A percentile compares a stretch with the other conserved stretches of the same genome.
Conservation (phyloP, 371 early-diverging fungal species). For the Chytridiales sp. region DNA sequence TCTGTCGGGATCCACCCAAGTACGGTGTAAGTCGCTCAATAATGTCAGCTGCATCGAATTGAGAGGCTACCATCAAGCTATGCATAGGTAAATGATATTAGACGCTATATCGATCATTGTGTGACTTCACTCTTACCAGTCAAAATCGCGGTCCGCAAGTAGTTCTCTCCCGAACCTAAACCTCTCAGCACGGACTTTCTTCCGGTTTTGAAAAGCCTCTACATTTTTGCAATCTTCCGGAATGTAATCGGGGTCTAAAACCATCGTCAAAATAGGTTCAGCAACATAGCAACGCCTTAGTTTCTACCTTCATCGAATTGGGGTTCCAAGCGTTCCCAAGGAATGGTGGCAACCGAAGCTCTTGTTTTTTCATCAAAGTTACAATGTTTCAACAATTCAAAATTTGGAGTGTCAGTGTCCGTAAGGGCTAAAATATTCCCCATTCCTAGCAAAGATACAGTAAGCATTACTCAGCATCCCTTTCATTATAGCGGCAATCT, state of each 20-base stretch:
- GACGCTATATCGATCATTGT: too few relatives aligned
- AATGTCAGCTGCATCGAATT: conserved; percentile 68
- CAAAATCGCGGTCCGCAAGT: conserved; percentile 60
- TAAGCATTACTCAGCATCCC: conserved; percentile 4
- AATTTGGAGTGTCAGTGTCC: conserved; percentile 73
- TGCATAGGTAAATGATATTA: too few relatives aligned
- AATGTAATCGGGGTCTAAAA: too few relatives aligned
- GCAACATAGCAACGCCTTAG: conserved; percentile 27
- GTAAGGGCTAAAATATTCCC: conserved; percentile 59
- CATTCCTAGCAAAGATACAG: conserved; percentile 1
- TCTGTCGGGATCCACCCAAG: conserved; percentile 76
- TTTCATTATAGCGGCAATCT: neutral
- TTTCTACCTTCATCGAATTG: conserved; percentile 53
- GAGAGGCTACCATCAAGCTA: conserved; percentile 71
- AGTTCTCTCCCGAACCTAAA: conserved; percentile 43
- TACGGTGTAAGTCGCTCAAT: conserved; percentile 65
- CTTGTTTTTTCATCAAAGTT: conserved; percentile 67
- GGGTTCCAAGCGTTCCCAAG: conserved; percentile 60
- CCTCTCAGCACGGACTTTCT: too few relatives aligned
- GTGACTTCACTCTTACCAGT: too few relatives aligned
- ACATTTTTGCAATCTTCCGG: too few relatives aligned
- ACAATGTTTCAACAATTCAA: conserved; percentile 76
- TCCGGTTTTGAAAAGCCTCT: too few relatives aligned
- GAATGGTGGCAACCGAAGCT: conserved; percentile 58
- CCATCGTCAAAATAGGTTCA: too few relatives aligned